Evolutionary conservation across 2,329 filamentous ascomycete genomes (phyloP), one percentile per base, ranked within the genome.

Genomic region (Fusarium transvaalense): DNA sequence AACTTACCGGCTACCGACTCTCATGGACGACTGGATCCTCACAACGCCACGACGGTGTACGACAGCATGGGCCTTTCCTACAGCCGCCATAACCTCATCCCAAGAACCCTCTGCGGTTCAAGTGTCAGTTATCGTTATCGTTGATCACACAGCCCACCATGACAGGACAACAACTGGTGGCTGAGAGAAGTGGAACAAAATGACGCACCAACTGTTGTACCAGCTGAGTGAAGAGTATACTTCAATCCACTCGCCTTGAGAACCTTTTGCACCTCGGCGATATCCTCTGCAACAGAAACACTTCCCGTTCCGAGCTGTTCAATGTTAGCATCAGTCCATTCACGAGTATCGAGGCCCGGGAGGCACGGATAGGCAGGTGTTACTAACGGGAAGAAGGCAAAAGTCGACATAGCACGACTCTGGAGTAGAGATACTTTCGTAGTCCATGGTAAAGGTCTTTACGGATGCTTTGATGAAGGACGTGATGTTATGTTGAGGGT

Each of bases 211-310:
- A 98, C 87, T 0, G 95, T 98, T 0, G 95, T 97, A 14, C 95
- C 96, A 3, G 94, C 94, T 27, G 92, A 94, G 81, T 98, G 95
- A 93, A 98, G 96, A 46, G 87, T 89, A 77, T 94, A 95, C 68
- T 88, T 90, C 66, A 98, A 79, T 3, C 93, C 93, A 72, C 91
- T 96, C 55, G 88, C 89, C 79, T 91, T 89, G 74, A 99, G 86
- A 35, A 98, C 85, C 59, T 90, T 89, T 82, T 98, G 95, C 37
- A 98, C 93, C 67, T 92, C 90, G 34, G 95, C 95, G 31, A 99
- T 89, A 77, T 98, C 92, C 71, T 91, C 88, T 6, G 92, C 91
- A 17, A 95, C 91, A 3, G 92, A 94, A 52, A 88, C 85, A 39
- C 81, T 89, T 48, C 88, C 89, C 19, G 95, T 97, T 65, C 96